These are phyloP conservation scores for Peltaster fructicola DNA, from an alignment of 2,329 filamentous ascomycete genomes.

Conservation along the genomic window DNA sequence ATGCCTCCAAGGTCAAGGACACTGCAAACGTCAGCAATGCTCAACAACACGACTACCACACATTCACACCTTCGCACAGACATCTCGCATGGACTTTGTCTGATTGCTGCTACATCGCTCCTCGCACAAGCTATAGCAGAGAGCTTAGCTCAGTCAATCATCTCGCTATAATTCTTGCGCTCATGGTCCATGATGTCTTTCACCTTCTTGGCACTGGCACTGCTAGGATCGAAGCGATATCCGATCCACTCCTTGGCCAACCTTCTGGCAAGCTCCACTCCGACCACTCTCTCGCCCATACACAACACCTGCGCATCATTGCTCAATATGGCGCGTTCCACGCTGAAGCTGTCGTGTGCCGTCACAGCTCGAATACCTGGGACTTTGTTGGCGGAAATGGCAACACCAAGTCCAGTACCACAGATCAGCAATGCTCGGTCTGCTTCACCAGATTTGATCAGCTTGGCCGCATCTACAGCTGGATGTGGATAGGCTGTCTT, in stretches of 20 bases:
- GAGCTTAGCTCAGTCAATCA: too few relatives aligned
- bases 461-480: constrained; percentile 52
- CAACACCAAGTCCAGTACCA: constrained; percentile 72
- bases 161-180: constrained; percentile 23
- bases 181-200: constrained; percentile 32
- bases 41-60: too few relatives aligned
- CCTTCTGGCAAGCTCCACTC: constrained; percentile 60
- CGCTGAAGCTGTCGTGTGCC: constrained; percentile 70
- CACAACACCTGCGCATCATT: constrained; percentile 80
- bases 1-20: too few relatives aligned
- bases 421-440: constrained; percentile 72
- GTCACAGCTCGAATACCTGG: constrained; percentile 73
- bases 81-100: too few relatives aligned
- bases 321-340: constrained; percentile 63
- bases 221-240: constrained; percentile 59
- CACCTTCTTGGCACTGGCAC: constrained; percentile 42
- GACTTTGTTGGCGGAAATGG: constrained; percentile 79
- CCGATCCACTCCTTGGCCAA: constrained; percentile 67
- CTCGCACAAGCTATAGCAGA: too few relatives aligned
- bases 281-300: constrained; percentile 69
- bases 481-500: constrained; percentile 70
- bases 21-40: too few relatives aligned
- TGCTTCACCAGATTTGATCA: constrained; percentile 44
- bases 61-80: too few relatives aligned
- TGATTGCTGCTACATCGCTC: too few relatives aligned